These are phyloP conservation scores for Amanita pallidorosea DNA, from an alignment of 768 basidiomycete species.

Conservation along the genomic window DNA sequence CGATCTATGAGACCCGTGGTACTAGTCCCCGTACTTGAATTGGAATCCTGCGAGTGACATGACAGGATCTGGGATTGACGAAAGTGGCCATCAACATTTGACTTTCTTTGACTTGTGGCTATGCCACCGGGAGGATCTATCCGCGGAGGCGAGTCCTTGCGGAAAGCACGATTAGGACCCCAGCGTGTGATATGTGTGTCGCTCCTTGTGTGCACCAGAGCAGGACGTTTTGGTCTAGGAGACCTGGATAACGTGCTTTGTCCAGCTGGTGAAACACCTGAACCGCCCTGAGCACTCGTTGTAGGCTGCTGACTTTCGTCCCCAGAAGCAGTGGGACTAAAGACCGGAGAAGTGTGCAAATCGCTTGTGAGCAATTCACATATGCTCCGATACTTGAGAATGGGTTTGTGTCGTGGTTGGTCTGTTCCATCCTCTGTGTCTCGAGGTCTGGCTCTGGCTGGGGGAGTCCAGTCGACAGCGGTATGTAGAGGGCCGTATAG, in stretches of 20 bases:
- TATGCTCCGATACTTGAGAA: conserved; percentile 92
- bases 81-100: conserved; percentile 9
- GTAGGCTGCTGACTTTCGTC: conserved; percentile 27
- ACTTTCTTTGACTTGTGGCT: conserved; percentile 11
- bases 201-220: conserved; percentile 74
- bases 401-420: conserved; percentile 56
- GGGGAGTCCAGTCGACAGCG: conserved; percentile 75
- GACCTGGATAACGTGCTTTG: not conserved
- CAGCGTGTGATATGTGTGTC: conserved; percentile 70
- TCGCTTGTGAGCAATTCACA: conserved; percentile 79
- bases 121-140: conserved; percentile 27
- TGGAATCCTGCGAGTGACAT: conserved; percentile 18
- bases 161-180: conserved; percentile 34
- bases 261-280: not conserved
- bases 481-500: conserved; percentile 95
- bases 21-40: conserved; percentile 16
- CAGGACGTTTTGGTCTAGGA: conserved; percentile 34
- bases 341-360: conserved; percentile 49
- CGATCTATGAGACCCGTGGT: conserved; percentile 10
- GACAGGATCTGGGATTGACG: conserved; percentile 5
- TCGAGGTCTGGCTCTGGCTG: conserved; percentile 43
- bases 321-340: conserved; percentile 45
- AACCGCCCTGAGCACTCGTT: not conserved
- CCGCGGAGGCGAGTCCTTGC: conserved; percentile 67
- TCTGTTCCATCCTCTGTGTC: conserved; percentile 27